Percentiles rank a stretch among this genome's conserved stretches.
Evolutionary conservation across 441 rosid species (phyloP).

Genomic region (Viola pubescens): DNA sequence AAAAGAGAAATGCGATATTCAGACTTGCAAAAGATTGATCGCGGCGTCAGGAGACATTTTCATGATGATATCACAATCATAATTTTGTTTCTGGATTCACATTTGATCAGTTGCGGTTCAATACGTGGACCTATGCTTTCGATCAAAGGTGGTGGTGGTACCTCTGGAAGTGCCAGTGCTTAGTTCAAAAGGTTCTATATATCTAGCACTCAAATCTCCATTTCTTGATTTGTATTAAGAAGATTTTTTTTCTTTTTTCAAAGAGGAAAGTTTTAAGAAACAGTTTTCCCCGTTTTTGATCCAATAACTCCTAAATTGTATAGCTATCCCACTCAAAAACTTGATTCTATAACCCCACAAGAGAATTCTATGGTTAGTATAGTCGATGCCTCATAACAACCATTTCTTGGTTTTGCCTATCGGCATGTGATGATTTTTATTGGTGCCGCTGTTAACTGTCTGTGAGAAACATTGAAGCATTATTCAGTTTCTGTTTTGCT

Average conservation of each 20-base stretch:
- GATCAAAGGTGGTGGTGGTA: conserved; percentile 43
- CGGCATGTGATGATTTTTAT: conserved; percentile 9
- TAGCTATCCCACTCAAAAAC: conserved; percentile 22
- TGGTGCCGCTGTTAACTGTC: conserved; percentile 1
- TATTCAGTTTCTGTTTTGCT: background rate
- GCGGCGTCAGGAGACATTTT: conserved; percentile 91
- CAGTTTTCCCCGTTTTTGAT: conserved; percentile 16
- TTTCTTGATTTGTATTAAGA: conserved; percentile 30
- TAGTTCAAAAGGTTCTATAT: conserved; percentile 27
- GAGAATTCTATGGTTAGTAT: conserved; percentile 12
- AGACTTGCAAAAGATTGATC: conserved; percentile 81
- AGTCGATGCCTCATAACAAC: conserved; percentile 7
- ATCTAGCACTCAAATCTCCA: conserved; percentile 13
- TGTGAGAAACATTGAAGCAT: background rate
- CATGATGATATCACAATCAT: conserved; percentile 85
- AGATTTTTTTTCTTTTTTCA: background rate
- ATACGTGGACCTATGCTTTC: conserved; percentile 42
- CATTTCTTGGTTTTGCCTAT: conserved; percentile 2
- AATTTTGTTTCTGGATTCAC: conserved; percentile 64
- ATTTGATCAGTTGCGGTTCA: conserved; percentile 36
- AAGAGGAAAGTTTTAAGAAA: conserved; percentile 12
- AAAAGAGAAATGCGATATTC: conserved; percentile 90
- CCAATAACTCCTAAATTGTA: conserved; percentile 12
- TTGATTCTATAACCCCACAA: conserved; percentile 3
- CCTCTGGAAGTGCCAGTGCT: conserved; percentile 23